phyloP scores from a whole-genome alignment of 179 eudicot species.

The Patellifolia procumbens region DNA sequence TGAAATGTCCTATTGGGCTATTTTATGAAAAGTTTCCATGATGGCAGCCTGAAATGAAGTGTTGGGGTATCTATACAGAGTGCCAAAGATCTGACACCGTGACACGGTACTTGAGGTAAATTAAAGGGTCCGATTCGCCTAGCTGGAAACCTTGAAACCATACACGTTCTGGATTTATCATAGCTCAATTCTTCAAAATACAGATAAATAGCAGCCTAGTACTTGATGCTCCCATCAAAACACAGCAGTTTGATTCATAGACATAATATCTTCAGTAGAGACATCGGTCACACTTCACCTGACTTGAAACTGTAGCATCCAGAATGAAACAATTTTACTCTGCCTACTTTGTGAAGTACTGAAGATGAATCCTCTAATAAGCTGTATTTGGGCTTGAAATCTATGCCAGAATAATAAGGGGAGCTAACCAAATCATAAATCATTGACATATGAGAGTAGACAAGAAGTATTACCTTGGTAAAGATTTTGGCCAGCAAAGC shows the following conservation, averaged over 20 bases:
- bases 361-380: neutral
- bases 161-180: neutral
- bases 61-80: no score
- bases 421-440: neutral
- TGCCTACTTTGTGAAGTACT: neutral
- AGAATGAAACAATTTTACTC: neutral
- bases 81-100: no score
- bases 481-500: constrained; percentile 76
- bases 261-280: neutral
- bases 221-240: neutral
- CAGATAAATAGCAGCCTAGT: neutral
- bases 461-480: constrained; percentile 48
- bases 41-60: no score
- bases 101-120: no score
- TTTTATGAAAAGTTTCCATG: no score
- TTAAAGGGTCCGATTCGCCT: no score
- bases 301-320: neutral
- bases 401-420: neutral
- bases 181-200: neutral
- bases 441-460: neutral
- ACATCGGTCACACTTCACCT: neutral
- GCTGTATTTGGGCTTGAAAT: neutral
- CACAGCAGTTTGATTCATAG: neutral
- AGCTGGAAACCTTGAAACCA: neutral
- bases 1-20: no score